phyloP scores from a whole-genome alignment of 805 yeast genomes.

The Tetrapisispora nanseiensis region DNA sequence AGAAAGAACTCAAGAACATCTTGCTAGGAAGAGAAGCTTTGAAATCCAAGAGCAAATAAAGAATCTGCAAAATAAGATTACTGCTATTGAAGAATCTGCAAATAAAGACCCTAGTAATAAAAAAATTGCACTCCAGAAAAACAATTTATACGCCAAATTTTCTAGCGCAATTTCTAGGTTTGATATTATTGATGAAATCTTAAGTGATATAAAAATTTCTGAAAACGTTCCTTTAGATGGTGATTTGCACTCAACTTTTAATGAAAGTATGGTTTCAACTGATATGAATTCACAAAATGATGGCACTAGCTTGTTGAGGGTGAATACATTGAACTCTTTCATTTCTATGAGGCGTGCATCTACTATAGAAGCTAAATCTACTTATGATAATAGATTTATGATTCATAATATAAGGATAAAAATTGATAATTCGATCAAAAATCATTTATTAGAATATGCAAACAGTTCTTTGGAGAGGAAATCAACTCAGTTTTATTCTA shows the following conservation, averaged over 20 bases:
- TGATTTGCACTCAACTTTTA: conserved; percentile 6
- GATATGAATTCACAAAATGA: conserved; percentile 6
- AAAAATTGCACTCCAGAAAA: conserved; percentile 5
- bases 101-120: conserved; percentile 1
- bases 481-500: conserved; percentile 36
- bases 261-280: conserved; percentile 7
- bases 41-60: conserved; percentile 34
- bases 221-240: conserved; percentile 11
- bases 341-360: conserved; percentile 25
- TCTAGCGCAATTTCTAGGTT: conserved; percentile 28
- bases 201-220: conserved; percentile 26
- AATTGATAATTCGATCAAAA: conserved; percentile 44
- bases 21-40: conserved; percentile 34
- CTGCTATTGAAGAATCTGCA: conserved; percentile 1
- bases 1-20: conserved; percentile 40
- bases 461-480: conserved; percentile 36
- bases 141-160: conserved; percentile 16
- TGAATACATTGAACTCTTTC: conserved; percentile 25
- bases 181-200: conserved; percentile 24
- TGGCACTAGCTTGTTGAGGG: conserved; percentile 8
- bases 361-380: conserved; percentile 19
- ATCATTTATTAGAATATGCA: conserved; percentile 39
- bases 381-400: conserved; percentile 49
- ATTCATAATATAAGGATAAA: conserved; percentile 46
- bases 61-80: conserved; percentile 8